Percentiles rank a stretch among this genome's conserved stretches.
Evolutionary conservation across 2,329 filamentous ascomycete species (phyloP).

Genomic region (Penicillium capsulatum): DNA sequence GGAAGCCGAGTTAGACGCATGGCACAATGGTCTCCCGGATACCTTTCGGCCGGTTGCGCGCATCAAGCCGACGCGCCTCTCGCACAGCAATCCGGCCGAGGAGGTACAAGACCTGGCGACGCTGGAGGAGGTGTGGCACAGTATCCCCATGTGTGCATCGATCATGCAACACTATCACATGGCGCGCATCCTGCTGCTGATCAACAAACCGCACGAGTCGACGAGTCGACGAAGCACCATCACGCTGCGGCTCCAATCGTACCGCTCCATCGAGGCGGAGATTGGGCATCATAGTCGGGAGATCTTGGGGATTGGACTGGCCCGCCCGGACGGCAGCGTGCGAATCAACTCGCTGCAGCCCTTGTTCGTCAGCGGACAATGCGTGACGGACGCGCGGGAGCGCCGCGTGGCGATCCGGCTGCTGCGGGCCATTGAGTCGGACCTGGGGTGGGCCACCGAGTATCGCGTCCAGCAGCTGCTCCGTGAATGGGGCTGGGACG

Average conservation of each 20-base stretch:
- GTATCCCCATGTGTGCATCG: slow-evolving; percentile 61
- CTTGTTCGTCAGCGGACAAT: slow-evolving; percentile 60
- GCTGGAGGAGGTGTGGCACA: slow-evolving; percentile 60
- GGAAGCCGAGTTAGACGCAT: slow-evolving; percentile 54
- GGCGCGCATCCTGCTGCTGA: slow-evolving; percentile 41
- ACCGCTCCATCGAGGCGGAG: slow-evolving; percentile 55
- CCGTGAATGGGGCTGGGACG: slow-evolving; percentile 39
- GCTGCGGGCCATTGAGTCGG: slow-evolving; percentile 57
- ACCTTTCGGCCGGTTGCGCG: slow-evolving; percentile 57
- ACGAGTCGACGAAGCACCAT: slow-evolving; percentile 51
- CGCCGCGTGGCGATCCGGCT: slow-evolving; percentile 54
- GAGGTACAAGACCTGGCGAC: slow-evolving; percentile 35
- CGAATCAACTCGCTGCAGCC: slow-evolving; percentile 59
- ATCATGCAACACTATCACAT: slow-evolving; percentile 52
- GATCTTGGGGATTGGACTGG: slow-evolving; percentile 58
- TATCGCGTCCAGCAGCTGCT: slow-evolving; percentile 55
- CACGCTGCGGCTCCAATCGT: slow-evolving; percentile 53
- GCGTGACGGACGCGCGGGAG: slow-evolving; percentile 53
- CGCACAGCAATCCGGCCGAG: slow-evolving; percentile 23
- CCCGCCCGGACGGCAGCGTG: slow-evolving; percentile 55
- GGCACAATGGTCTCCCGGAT: slow-evolving; percentile 56
- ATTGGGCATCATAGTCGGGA: slow-evolving; percentile 57
- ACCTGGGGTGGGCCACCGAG: slow-evolving; percentile 61
- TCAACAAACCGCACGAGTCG: slow-evolving; percentile 42
- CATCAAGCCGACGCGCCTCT: slow-evolving; percentile 37